phyloP scores from a whole-genome alignment of 148 eudicot species.

The Vaccinium vitisidaea region DNA sequence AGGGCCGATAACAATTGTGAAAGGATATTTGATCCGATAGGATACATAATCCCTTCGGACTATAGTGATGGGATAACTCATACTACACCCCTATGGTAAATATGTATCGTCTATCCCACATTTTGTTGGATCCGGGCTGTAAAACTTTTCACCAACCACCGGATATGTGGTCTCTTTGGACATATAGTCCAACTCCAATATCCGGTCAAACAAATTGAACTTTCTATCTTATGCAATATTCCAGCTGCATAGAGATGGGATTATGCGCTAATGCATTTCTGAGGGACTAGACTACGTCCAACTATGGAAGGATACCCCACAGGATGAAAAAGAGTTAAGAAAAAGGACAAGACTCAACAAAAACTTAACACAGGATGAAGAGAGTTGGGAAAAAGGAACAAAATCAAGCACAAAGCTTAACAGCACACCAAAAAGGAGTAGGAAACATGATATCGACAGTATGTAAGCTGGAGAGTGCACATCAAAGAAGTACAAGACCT shows the following conservation, averaged over 20 bases:
- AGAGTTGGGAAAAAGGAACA: background rate
- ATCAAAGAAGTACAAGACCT: conserved; percentile 36
- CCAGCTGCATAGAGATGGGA: background rate
- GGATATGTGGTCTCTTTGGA: no score
- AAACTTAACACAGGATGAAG: background rate
- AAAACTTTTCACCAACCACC: no score
- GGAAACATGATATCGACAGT: background rate
- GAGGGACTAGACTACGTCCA: background rate
- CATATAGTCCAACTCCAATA: background rate
- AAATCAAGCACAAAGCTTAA: background rate
- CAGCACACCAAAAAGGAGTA: background rate
- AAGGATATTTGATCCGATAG: no score
- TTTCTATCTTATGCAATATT: background rate
- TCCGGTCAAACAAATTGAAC: background rate
- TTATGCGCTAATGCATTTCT: background rate
- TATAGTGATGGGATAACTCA: no score
- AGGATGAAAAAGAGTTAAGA: background rate
- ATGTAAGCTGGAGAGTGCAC: background rate
- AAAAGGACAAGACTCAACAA: no score
- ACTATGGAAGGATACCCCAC: background rate
- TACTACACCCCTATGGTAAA: no score
- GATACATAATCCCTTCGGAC: no score
- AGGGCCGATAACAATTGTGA: no score
- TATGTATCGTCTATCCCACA: no score
- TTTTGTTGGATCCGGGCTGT: no score